Percentiles rank a stretch among this genome's conserved stretches.
These are phyloP conservation scores for Aegilops tauschii DNA, from an alignment of 176 grass and related monocot species.

Conservation along the genomic window DNA sequence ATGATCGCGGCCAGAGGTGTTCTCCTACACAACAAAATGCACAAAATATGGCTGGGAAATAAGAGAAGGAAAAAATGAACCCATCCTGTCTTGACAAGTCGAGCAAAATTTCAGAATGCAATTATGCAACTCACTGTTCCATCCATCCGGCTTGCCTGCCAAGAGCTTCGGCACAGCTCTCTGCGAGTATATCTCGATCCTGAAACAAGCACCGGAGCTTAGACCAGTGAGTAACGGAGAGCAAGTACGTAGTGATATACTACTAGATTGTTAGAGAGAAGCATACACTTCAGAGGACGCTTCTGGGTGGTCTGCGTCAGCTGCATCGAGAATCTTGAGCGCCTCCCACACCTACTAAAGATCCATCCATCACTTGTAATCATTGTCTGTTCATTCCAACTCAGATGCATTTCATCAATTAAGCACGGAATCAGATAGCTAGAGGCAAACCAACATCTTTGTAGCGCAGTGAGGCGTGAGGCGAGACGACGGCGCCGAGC, in stretches of 20 bases:
- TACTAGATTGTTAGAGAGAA: background rate
- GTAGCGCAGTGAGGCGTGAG: slow-evolving; percentile 42
- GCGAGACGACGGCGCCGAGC: slow-evolving; percentile 45
- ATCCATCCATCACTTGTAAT: background rate
- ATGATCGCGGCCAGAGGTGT: slow-evolving; percentile 77
- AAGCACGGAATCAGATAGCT: background rate
- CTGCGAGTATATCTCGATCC: slow-evolving; percentile 71
- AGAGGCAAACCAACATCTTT: slow-evolving; percentile 32
- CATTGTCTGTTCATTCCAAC: background rate
- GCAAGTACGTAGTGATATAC: background rate
- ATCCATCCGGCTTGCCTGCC: slow-evolving; percentile 68
- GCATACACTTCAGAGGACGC: slow-evolving; percentile 60
- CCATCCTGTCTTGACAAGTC: background rate
- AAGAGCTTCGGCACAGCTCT: slow-evolving; percentile 58
- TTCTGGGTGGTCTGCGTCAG: slow-evolving; percentile 57
- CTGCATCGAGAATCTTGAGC: slow-evolving; percentile 70
- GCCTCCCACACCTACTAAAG: slow-evolving; percentile 63
- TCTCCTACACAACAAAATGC: slow-evolving; percentile 51
- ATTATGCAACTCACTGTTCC: slow-evolving; percentile 69
- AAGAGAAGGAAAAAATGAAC: background rate
- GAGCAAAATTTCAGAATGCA: background rate
- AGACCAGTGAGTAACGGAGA: background rate
- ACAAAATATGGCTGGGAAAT: background rate
- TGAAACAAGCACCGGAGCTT: background rate
- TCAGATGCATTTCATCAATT: background rate